Evolutionary conservation across 1,139 yeast species (phyloP).

Genomic region (Candida gigantensis): DNA sequence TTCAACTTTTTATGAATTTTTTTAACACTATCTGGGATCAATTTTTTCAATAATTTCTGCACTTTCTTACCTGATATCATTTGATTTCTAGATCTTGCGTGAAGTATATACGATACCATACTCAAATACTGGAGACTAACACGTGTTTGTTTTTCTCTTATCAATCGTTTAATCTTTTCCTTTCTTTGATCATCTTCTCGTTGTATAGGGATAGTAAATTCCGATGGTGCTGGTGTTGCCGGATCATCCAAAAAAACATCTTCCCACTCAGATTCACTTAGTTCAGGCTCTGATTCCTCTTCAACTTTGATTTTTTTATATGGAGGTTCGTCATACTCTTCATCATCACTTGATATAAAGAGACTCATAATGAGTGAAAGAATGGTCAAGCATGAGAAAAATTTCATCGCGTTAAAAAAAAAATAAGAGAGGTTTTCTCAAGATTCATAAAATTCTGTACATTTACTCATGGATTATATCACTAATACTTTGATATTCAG

Average conservation of each 20-base stretch:
- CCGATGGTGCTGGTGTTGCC: constrained; percentile 5
- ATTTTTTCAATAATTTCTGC: constrained; percentile 24
- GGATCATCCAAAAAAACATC: constrained; percentile 16
- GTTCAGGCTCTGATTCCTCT: constrained; percentile 11
- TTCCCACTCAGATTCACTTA: constrained; percentile 23
- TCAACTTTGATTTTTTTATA: constrained; percentile 9
- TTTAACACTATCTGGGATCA: constrained; percentile 26
- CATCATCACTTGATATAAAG: constrained; percentile 13
- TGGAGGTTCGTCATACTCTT: constrained; percentile 9
- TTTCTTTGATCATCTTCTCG: constrained; percentile 9
- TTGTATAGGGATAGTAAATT: constrained; percentile 14
- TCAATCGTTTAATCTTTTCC: constrained; percentile 11
- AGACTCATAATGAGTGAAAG: background rate
- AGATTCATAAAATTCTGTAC: no score
- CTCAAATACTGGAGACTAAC: constrained; percentile 27
- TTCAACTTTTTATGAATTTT: constrained; percentile 22
- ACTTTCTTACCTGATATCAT: constrained; percentile 23
- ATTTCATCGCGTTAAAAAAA: no score
- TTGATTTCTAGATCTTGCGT: constrained; percentile 26
- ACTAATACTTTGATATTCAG: constrained; percentile 37
- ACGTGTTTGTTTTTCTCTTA: constrained; percentile 15
- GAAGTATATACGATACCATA: constrained; percentile 26
- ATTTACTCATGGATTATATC: constrained; percentile 28
- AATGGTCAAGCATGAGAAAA: constrained; percentile 1
- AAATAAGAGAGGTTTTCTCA: no score